Evolutionary conservation across 441 rosid species (phyloP), one percentile per base, ranked within the genome.

Genomic region (Populus hybrid): DNA sequence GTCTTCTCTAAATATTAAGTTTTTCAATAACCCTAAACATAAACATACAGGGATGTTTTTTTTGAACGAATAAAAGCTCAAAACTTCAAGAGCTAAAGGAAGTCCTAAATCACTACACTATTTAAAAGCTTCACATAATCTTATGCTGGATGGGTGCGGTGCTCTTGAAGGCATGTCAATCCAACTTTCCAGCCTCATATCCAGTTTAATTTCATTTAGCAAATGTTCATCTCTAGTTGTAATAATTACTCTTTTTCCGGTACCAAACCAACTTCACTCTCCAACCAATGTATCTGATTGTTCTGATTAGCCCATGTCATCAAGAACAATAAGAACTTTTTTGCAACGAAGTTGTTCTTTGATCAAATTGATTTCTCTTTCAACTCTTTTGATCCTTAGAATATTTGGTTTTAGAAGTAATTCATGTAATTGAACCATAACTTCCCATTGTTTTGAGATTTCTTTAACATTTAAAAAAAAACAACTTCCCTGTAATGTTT

Each of bases 391-490:
- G 11, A 38, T 38, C 42, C 11, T 10, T 10, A 38, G 36, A 28
- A 34, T 9, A 34, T 24, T 34, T 21, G 16, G 64, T 10, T 24
- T 8, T 6, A 67, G 32, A 75, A 75, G 42, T 14, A 28, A 61
- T 67, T 75, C 26, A 66, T 75, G 71, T 46, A 71, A 12, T 38
- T 18, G 10, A 50, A 42, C 12, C 7, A 78, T 34, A 42, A 75
- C 67, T n/a, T 42, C 18, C 42, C 10, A 38, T 50, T 59, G 72
- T 32, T 42, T 4, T 3, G 30, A 70, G 38, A 70, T 59, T 72
- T 78, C 67, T 66, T 66, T 72, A 64, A 78, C 76, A 66, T 66
- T 65, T 2, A 26, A 65, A 42, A 72, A 67, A 65, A n/a, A 78
- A 11, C 50, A 26, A 10, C 71, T 42, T 28, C 34, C 75, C 36